These are phyloP conservation scores for Halophytophthora batemanensis DNA, from an alignment of 352 stramenopile species.

Conservation along the genomic window DNA sequence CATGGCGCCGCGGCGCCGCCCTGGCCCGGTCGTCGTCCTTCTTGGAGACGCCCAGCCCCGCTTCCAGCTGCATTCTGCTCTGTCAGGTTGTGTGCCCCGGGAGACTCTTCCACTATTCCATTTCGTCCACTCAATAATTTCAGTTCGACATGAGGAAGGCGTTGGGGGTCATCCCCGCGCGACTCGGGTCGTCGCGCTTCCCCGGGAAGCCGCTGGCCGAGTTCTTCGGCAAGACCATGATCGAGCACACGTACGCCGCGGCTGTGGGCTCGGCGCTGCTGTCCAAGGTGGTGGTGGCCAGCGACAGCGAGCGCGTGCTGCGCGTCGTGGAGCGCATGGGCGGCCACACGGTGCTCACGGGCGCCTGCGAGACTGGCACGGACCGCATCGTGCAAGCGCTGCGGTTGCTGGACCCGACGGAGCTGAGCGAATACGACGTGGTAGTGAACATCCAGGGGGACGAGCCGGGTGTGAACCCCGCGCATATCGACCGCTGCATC, in stretches of 20 bases:
- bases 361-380: constrained; percentile 64
- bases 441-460: constrained; percentile 86
- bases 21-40: constrained; percentile 53
- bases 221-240: constrained; percentile 81
- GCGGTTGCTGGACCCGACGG: constrained; percentile 26
- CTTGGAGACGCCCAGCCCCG: constrained; percentile 36
- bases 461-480: constrained; percentile 75
- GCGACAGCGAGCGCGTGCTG: constrained; percentile 62
- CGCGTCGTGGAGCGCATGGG: constrained; percentile 41
- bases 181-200: constrained; percentile 72
- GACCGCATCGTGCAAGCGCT: constrained; percentile 74
- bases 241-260: constrained; percentile 79
- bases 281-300: constrained; percentile 75
- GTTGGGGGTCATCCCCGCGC: constrained; percentile 76
- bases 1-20: constrained; percentile 32
- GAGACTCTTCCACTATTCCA: too few species aligned
- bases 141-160: constrained; percentile 66
- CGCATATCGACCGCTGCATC: constrained; percentile 72
- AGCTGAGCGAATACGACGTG: constrained; percentile 62
- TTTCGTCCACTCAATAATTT: too few species aligned
- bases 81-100: neutral
- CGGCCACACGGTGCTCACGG: constrained; percentile 57
- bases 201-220: constrained; percentile 71
- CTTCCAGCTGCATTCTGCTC: constrained; percentile 54
- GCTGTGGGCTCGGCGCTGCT: constrained; percentile 45